phyloP scores from a whole-genome alignment of 495 filamentous ascomycete species.

The Talaromyces adpressus region DNA sequence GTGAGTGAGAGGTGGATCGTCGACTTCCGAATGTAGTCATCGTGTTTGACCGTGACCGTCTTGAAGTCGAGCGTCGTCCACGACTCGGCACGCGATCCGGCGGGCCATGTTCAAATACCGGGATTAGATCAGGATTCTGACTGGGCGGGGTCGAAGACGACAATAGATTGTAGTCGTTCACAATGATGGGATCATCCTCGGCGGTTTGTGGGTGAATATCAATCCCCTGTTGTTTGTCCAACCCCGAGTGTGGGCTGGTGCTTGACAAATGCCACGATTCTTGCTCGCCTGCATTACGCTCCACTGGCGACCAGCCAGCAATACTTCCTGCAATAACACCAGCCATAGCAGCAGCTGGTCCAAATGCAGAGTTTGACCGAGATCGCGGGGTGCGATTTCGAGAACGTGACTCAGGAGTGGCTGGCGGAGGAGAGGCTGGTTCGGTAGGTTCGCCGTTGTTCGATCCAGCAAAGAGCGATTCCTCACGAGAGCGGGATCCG shows the following conservation, averaged over 20 bases:
- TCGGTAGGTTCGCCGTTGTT: constrained; percentile 39
- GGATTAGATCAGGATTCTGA: constrained; percentile 49
- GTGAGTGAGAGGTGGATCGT: constrained; percentile 7
- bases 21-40: constrained; percentile 6
- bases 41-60: constrained; percentile 29
- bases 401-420: constrained; percentile 67
- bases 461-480: constrained; percentile 65
- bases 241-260: constrained; percentile 30
- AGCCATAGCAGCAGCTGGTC: constrained; percentile 74
- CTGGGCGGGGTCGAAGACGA: constrained; percentile 47
- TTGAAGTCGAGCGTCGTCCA: constrained; percentile 30
- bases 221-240: constrained; percentile 45
- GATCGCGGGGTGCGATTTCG: constrained; percentile 62
- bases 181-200: constrained; percentile 46
- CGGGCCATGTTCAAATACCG: constrained; percentile 41
- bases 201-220: constrained; percentile 53
- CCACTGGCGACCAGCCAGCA: constrained; percentile 84
- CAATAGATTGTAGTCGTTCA: constrained; percentile 27
- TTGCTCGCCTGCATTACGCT: constrained; percentile 43
- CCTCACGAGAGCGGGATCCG: constrained; percentile 67
- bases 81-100: constrained; percentile 30
- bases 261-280: constrained; percentile 45
- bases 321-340: constrained; percentile 84
- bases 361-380: constrained; percentile 79
- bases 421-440: constrained; percentile 40